A percentile compares a stretch with the other conserved stretches of the same genome.
Conservation (phyloP, 2,329 filamentous ascomycete species). For the Hypoxylon sp. region DNA sequence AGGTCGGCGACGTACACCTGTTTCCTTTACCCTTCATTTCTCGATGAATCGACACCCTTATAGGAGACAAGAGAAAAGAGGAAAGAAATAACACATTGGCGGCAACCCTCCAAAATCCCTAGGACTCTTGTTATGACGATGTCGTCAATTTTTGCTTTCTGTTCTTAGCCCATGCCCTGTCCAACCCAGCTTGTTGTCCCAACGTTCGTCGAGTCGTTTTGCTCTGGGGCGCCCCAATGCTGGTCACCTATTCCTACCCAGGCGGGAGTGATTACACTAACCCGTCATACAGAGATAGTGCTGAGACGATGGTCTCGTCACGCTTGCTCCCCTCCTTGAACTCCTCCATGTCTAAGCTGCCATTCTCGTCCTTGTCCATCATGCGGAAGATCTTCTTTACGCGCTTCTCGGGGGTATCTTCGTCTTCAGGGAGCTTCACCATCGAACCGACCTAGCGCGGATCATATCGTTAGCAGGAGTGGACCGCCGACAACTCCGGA, state of each 20-base stretch:
- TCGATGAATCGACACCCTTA: slow-evolving; percentile 16
- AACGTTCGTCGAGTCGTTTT: slow-evolving; percentile 14
- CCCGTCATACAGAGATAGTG: slow-evolving; percentile 94
- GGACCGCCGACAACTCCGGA: background rate
- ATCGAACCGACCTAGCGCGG: slow-evolving; percentile 85
- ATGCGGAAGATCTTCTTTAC: slow-evolving; percentile 98
- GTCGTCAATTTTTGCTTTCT: slow-evolving; percentile 22
- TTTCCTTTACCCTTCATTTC: slow-evolving; percentile 26
- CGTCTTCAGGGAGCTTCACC: slow-evolving; percentile 98
- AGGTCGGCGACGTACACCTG: slow-evolving; percentile 25
- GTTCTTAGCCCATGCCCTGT: slow-evolving; percentile 13
- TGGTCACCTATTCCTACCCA: slow-evolving; percentile 3
- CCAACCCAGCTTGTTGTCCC: slow-evolving; percentile 5
- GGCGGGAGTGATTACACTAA: slow-evolving; percentile 68
- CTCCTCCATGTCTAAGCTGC: slow-evolving; percentile 93
- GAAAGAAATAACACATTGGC: slow-evolving; percentile 27
- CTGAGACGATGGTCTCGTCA: slow-evolving; percentile 98
- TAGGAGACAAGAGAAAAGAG: slow-evolving; percentile 23
- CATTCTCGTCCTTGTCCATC: slow-evolving; percentile 99
- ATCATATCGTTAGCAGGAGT: slow-evolving; percentile 21
- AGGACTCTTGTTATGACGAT: slow-evolving; percentile 16
- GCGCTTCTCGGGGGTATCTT: slow-evolving; percentile 98
- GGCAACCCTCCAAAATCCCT: slow-evolving; percentile 13
- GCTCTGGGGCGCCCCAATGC: slow-evolving; percentile 19
- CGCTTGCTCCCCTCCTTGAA: slow-evolving; percentile 99